phyloP scores from a whole-genome alignment of 1,284 basidiomycete species.

The Apiotrichum porosum region DNA sequence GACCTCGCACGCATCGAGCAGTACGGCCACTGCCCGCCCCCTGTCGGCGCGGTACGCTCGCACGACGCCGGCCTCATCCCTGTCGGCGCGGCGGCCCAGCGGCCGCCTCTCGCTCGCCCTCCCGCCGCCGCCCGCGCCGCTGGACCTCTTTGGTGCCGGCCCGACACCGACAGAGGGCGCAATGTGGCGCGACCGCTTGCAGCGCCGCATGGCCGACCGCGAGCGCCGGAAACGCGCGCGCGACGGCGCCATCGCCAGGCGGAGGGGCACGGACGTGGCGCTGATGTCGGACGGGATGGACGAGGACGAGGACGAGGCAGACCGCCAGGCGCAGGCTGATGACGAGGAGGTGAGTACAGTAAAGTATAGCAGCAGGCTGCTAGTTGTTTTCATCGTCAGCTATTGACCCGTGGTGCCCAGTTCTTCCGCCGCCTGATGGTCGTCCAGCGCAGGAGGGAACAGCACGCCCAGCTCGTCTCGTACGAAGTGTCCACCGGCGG shows the following conservation, averaged over 20 bases:
- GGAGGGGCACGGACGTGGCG: constrained; percentile 23
- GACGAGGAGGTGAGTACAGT: constrained; percentile 42
- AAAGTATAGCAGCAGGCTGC: neutral
- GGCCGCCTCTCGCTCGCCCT: neutral
- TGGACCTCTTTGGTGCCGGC: constrained; percentile 31
- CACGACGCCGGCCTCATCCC: constrained; percentile 2
- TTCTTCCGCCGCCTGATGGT: constrained; percentile 43
- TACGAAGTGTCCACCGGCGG: constrained; percentile 41
- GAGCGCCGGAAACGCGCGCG: constrained; percentile 25
- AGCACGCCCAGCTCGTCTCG: constrained; percentile 27
- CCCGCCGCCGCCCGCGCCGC: neutral
- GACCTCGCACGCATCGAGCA: too few relatives aligned
- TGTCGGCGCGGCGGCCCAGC: constrained; percentile 2
- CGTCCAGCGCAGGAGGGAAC: constrained; percentile 30
- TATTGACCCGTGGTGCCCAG: constrained; percentile 21
- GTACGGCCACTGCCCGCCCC: constrained; percentile 4
- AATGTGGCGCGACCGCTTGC: constrained; percentile 37
- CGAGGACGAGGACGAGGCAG: constrained; percentile 34
- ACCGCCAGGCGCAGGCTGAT: constrained; percentile 34
- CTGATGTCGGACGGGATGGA: constrained; percentile 6
- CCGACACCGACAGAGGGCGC: constrained; percentile 36
- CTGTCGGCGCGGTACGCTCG: constrained; percentile 17
- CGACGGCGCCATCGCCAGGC: constrained; percentile 23
- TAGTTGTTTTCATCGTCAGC: too few relatives aligned
- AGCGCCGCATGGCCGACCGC: constrained; percentile 31